phyloP scores from a whole-genome alignment of 208 protist genomes.

The Acanthamoeba sp. region DNA sequence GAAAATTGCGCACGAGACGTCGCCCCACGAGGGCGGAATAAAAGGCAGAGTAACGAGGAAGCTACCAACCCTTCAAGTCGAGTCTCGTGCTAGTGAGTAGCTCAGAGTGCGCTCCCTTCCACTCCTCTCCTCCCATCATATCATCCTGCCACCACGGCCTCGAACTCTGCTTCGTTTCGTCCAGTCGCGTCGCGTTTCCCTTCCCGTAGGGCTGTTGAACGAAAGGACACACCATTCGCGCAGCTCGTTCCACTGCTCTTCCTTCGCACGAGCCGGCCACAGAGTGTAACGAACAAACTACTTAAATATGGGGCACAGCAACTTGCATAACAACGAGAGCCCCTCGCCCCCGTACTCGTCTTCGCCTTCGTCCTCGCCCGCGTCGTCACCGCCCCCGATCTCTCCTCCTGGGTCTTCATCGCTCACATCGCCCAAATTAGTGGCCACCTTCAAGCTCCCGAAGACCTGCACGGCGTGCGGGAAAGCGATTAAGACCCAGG shows the following conservation, averaged over 20 bases:
- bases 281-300: neutral
- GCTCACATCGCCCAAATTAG: neutral
- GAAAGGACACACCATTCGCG: neutral
- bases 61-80: slow-evolving; percentile 9
- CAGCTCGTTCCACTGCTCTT: neutral
- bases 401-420: neutral
- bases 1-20: neutral
- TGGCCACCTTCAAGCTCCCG: slow-evolving; percentile 32
- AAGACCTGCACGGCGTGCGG: slow-evolving; percentile 55
- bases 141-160: neutral
- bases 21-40: neutral
- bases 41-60: slow-evolving; percentile 9
- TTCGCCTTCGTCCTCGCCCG: neutral
- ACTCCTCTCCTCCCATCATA: neutral
- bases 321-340: neutral
- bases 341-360: neutral
- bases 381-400: neutral
- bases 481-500: slow-evolving; percentile 51
- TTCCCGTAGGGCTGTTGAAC: neutral
- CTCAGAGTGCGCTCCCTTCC: no score
- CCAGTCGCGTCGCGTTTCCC: no score
- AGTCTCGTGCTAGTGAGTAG: neutral
- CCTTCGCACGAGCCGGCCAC: slow-evolving; percentile 1
- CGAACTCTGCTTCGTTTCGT: neutral
- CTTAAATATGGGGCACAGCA: neutral